phyloP scores from a whole-genome alignment of 495 filamentous ascomycete species.

The Friedmanniomyces endolithicus region DNA sequence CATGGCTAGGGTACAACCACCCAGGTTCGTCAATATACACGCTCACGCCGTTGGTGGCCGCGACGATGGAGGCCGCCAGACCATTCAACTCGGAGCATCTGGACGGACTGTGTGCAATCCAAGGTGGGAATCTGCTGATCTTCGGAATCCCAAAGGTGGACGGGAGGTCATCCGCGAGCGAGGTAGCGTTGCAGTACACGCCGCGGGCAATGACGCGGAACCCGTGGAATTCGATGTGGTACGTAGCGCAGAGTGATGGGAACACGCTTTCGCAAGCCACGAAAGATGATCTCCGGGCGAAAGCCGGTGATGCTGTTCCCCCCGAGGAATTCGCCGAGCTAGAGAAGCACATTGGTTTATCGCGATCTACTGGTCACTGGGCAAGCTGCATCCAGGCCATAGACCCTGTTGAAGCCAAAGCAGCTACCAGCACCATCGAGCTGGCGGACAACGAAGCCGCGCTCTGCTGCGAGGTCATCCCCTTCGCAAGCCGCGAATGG shows the following conservation, averaged over 20 bases:
- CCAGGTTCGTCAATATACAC: constrained; percentile 71
- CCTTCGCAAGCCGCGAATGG: constrained; percentile 77
- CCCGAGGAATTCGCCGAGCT: constrained; percentile 5
- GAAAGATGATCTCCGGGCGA: constrained; percentile 52
- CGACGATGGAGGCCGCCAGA: constrained; percentile 83
- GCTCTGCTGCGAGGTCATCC: constrained; percentile 67
- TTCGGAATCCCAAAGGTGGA: constrained; percentile 5
- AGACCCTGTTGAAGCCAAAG: constrained; percentile 65
- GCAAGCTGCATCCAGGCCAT: constrained; percentile 86
- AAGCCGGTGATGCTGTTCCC: constrained; percentile 22
- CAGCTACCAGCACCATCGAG: constrained; percentile 61
- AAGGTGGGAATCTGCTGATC: constrained; percentile 59
- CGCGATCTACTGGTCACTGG: constrained; percentile 73
- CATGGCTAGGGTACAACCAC: constrained; percentile 88
- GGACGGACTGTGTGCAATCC: constrained; percentile 88
- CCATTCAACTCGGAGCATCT: constrained; percentile 83
- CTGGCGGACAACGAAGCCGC: constrained; percentile 85
- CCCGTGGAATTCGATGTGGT: constrained; percentile 78
- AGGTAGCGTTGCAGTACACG: constrained; percentile 44
- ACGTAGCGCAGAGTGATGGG: constrained; percentile 86
- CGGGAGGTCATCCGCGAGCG: constrained; percentile 18
- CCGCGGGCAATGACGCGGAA: constrained; percentile 78
- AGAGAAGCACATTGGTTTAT: constrained; percentile 70
- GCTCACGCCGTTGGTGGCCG: constrained; percentile 81
- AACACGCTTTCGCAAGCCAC: constrained; percentile 72